These are phyloP conservation scores for Globisporangium recalcitrans DNA, from an alignment of 352 stramenopile species.

Conservation along the genomic window DNA sequence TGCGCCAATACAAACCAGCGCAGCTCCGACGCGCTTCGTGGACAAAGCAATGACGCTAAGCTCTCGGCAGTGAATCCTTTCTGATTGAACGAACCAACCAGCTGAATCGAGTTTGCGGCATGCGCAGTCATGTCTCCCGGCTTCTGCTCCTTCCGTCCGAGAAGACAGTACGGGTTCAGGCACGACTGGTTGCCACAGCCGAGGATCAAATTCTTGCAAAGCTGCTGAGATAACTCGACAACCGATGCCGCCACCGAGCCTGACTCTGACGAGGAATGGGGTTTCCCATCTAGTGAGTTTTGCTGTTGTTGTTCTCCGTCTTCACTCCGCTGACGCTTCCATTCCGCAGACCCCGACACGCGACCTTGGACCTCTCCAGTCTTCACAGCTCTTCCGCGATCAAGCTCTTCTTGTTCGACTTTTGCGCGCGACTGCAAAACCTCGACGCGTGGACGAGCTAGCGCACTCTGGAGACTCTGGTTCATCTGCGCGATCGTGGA, in stretches of 20 bases:
- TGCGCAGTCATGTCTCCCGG: constrained; percentile 22
- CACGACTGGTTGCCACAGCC: constrained; percentile 31
- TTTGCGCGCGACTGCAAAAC: constrained; percentile 32
- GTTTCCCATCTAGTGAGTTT: neutral
- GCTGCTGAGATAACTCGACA: constrained; percentile 34
- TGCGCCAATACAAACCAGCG: constrained; percentile 38
- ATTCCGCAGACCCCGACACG: constrained; percentile 74
- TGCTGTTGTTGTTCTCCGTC: constrained; percentile 26
- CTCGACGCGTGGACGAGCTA: constrained; percentile 26
- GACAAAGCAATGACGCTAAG: constrained; percentile 40
- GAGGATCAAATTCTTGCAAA: constrained; percentile 44
- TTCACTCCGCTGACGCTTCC: constrained; percentile 69
- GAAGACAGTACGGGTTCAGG: constrained; percentile 41
- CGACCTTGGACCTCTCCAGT: constrained; percentile 56
- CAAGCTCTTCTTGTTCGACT: constrained; percentile 48
- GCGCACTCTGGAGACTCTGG: constrained; percentile 19
- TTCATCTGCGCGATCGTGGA: constrained; percentile 57
- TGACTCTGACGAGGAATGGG: neutral
- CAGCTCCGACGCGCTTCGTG: constrained; percentile 22
- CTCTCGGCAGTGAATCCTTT: constrained; percentile 29
- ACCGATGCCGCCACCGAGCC: neutral
- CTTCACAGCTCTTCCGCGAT: constrained; percentile 23
- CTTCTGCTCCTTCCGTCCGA: neutral
- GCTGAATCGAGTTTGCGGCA: constrained; percentile 43
- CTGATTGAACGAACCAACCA: constrained; percentile 31